These are phyloP conservation scores for Vitis rotundifolia DNA, from an alignment of 164 flowering plant species.

Conservation along the genomic window DNA sequence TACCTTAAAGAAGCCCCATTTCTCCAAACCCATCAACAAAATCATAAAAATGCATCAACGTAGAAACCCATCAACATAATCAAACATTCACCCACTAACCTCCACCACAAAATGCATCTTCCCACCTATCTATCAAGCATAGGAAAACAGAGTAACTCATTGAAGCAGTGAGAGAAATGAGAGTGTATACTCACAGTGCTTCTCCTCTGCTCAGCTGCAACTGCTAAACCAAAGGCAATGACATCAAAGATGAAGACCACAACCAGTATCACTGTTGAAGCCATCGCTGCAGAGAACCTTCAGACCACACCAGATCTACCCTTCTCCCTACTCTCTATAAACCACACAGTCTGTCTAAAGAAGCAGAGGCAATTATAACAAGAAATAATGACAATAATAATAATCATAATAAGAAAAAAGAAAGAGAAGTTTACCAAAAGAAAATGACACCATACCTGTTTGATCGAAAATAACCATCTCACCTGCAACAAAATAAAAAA, in stretches of 20 bases:
- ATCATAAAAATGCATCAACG: background rate
- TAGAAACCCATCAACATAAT: background rate
- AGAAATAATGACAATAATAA: too few species aligned
- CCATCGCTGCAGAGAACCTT: constrained; percentile 31
- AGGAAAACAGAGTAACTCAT: background rate
- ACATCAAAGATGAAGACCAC: constrained; percentile 51
- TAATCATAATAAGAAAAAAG: too few species aligned
- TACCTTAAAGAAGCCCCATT: constrained; percentile 1
- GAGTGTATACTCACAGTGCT: constrained; percentile 53
- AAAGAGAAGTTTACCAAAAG: too few species aligned
- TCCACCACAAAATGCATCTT: background rate
- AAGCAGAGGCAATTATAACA: too few species aligned
- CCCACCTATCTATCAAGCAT: background rate
- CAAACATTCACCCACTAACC: background rate
- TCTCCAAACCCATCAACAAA: background rate
- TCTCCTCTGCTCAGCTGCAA: constrained; percentile 83
- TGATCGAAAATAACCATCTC: too few species aligned
- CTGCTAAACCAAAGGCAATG: constrained; percentile 69
- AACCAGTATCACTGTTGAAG: constrained; percentile 47
- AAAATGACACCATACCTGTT: too few species aligned
- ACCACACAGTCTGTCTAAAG: too few species aligned
- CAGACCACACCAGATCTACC: too few species aligned
- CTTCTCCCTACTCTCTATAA: too few species aligned
- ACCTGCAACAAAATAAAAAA: too few species aligned
- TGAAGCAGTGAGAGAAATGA: background rate